Base-by-base conservation (phyloP, 129 eudicot species). In the Logfia minima region DNA sequence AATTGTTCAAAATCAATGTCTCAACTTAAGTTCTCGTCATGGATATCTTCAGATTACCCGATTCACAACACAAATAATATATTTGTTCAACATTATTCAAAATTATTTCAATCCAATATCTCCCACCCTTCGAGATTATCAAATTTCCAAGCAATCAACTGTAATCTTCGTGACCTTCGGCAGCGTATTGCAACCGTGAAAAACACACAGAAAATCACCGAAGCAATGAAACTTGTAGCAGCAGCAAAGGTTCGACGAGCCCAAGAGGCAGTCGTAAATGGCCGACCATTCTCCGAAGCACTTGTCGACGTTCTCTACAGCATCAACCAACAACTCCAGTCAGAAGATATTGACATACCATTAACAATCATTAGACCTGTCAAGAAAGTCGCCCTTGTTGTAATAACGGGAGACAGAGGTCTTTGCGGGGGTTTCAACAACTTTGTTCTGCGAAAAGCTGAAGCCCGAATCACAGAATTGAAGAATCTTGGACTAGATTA, bases 151-250 rank as follows among this genome's bases (percentile, higher is more conserved):
- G n/a, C n/a, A n/a, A n/a, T n/a, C n/a, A n/a, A n/a, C n/a, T n/a
- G n/a, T n/a, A n/a, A n/a, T n/a, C 81, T 92, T 31, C 93, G 98
- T 2, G 86, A 88, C 32, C 84, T 90, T 21, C 86, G 92, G 5
- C 81, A 90, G 3, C 82, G 98, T 26, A 86, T 92, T 19, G 87
- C 83, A 41, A 72, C 90, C 2, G 90, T 90, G 8, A 90, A 88
- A 56, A 92, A 84, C 81, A 87, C 95, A 68, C 92, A 88, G 17
- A 92, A 90, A 79, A 83, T 92, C 77, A 92, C 98, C 2, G 96
- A 92, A 81, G 98, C 96, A 41, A 92, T 92, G 96, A 90, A 92
- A 70, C 92, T 92, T 5, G 96, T 92, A n/a, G 83, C 96, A 9
- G 98, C 98, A 0, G 94, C 98, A 8, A 92, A 88, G 72, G 91